phyloP scores from a whole-genome alignment of 495 filamentous ascomycete species.

The Choiromyces venosus region DNA sequence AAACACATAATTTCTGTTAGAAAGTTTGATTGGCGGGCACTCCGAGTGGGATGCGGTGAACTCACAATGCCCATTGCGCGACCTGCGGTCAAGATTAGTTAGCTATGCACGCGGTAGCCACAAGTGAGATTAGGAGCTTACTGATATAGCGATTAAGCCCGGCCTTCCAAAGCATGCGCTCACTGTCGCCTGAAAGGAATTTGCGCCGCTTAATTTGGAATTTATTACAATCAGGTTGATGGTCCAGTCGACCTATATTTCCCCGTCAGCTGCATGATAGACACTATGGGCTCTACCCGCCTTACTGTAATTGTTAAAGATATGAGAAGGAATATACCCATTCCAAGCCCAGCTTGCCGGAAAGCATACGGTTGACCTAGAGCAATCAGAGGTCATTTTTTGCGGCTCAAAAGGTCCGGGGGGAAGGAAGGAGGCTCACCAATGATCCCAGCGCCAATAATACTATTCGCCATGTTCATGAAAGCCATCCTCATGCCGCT shows the following conservation, averaged over 20 bases:
- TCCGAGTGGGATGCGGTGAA: background rate
- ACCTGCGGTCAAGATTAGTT: constrained; percentile 42
- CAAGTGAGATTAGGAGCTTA: constrained; percentile 34
- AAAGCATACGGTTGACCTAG: constrained; percentile 85
- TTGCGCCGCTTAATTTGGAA: constrained; percentile 83
- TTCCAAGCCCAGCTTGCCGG: constrained; percentile 75
- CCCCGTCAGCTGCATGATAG: constrained; percentile 7
- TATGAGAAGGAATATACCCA: constrained; percentile 71
- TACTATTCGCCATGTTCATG: constrained; percentile 99
- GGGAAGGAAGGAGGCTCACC: constrained; percentile 43
- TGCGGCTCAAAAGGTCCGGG: background rate
- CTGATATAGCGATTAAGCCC: constrained; percentile 80
- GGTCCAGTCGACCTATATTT: constrained; percentile 74
- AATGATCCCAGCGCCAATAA: constrained; percentile 97
- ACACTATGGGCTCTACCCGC: constrained; percentile 1
- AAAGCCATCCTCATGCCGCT: constrained; percentile 68
- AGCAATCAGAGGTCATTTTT: constrained; percentile 14
- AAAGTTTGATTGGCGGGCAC: background rate
- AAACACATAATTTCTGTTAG: constrained; percentile 14
- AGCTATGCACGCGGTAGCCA: background rate
- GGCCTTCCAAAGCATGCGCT: constrained; percentile 84
- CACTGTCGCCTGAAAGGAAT: constrained; percentile 90
- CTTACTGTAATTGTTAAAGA: constrained; percentile 66
- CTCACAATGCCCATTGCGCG: constrained; percentile 88
- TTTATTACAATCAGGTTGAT: constrained; percentile 95